These are phyloP conservation scores for Rhodotorula sphaerocarpa DNA, from an alignment of 768 basidiomycete species.

Conservation along the genomic window DNA sequence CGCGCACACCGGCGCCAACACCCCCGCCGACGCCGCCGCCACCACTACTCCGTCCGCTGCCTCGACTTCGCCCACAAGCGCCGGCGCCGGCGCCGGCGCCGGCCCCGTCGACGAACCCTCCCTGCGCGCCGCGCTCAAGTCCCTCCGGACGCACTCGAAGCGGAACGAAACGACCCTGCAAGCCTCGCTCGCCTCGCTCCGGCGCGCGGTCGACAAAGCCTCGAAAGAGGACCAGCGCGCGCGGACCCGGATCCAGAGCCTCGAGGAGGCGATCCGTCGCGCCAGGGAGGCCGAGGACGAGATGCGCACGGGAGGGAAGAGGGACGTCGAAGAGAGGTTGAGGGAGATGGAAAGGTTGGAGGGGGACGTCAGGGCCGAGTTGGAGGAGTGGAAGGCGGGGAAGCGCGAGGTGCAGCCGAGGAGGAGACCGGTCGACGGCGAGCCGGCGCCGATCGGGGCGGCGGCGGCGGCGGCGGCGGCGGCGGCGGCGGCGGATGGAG, in stretches of 20 bases:
- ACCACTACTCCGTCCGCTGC: not conserved
- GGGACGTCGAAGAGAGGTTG: slow-evolving; percentile 6
- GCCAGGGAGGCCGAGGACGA: slow-evolving; percentile 10
- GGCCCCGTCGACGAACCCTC: not conserved
- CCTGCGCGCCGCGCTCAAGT: not conserved
- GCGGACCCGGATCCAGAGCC: slow-evolving; percentile 21
- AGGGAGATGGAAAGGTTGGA: slow-evolving; percentile 3
- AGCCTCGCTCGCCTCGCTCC: slow-evolving; percentile 11
- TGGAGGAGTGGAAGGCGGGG: slow-evolving; percentile 21
- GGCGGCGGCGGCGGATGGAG: no score
- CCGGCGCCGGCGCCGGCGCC: not conserved
- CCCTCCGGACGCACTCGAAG: no score
- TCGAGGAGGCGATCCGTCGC: slow-evolving; percentile 29
- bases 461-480: no score
- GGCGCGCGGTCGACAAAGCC: slow-evolving; percentile 28
- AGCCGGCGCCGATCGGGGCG: no score
- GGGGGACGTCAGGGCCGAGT: slow-evolving; percentile 1
- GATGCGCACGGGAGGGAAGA: slow-evolving; percentile 10
- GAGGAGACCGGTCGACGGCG: no score
- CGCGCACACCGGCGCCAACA: slow-evolving; percentile 2
- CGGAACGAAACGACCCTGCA: slow-evolving; percentile 15
- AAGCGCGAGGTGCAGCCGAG: not conserved
- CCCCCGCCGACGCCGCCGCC: slow-evolving; percentile 19
- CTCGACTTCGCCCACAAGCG: not conserved
- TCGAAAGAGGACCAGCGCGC: slow-evolving; percentile 36